Evolutionary conservation across 2,329 filamentous ascomycete species (phyloP), one percentile per base, ranked within the genome.

Genomic region (Nigrospora sphaerica): DNA sequence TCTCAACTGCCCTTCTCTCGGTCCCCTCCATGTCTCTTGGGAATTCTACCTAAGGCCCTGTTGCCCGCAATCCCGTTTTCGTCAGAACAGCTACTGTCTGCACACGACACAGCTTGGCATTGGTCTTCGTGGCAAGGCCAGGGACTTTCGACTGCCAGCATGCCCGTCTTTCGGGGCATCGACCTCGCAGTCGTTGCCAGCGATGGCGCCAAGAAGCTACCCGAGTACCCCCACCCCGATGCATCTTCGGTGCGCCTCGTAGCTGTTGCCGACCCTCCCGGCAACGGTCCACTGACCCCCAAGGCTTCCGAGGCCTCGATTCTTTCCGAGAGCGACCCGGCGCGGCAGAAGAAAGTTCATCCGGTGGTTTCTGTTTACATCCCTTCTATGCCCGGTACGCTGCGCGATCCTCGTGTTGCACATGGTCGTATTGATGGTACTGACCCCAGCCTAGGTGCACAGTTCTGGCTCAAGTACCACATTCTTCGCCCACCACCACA

Each of bases 151-250:
- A 28, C 23, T 19, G 41, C 32, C 47, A 57, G 42, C 12, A 78
- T 78, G 75, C 75, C 75, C 14, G 68, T 57, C 47, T 68, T 77
- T 45, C 68, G 71, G 19, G 74, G 73, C 11, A 63, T 78, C 44
- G 67, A 75, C 28, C 48, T 78, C 19, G 70, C 67, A 3, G 57
- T 79, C 35, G 55, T 67, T 16, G 57, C 66, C 2, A 62, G 67
- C 37, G 56, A 63, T 14, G 59, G 62, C 3, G 54, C 62, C 11
- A 57, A 64, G 39, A 59, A 56, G 17, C 64, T 81, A 3, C 70
- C 71, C 13, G 78, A 82, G 54, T 80, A 75, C 54, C 72, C 74
- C 17, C 75, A 80, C 50, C 75, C 75, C 0, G 74, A 78, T 42
- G 68, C 66, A 42, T 70, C 71, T 0, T 75, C 71, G 14, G 64